A percentile compares a stretch with the other conserved stretches of the same genome.
phyloP scores from a whole-genome alignment of 2,329 filamentous ascomycete genomes.

The Aspergillus fischeri region DNA sequence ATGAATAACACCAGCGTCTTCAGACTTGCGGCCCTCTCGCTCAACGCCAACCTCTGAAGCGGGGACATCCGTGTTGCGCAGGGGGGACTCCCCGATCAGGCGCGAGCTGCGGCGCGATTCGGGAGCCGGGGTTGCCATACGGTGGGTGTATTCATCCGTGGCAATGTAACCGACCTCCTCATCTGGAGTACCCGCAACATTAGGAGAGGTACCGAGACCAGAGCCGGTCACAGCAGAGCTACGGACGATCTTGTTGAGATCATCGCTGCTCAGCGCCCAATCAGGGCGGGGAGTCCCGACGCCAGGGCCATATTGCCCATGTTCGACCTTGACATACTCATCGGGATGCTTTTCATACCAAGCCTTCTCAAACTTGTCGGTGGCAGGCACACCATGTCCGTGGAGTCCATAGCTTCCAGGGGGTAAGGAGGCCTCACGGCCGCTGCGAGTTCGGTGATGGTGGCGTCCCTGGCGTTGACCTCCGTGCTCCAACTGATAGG shows the following conservation, averaged over 20 bases:
- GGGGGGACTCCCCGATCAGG: slow-evolving; percentile 48
- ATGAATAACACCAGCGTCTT: slow-evolving; percentile 58
- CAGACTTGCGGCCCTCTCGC: slow-evolving; percentile 7
- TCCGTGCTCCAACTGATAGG: slow-evolving; percentile 46
- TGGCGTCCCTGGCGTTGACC: slow-evolving; percentile 47
- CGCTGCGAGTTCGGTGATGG: slow-evolving; percentile 69
- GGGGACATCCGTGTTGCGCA: slow-evolving; percentile 49
- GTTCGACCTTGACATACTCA: slow-evolving; percentile 67
- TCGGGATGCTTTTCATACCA: slow-evolving; percentile 95
- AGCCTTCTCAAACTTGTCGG: slow-evolving; percentile 81
- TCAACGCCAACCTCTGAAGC: slow-evolving; percentile 33
- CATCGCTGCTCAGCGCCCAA: slow-evolving; percentile 82
- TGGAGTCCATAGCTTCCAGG: slow-evolving; percentile 92
- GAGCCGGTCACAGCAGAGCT: slow-evolving; percentile 55
- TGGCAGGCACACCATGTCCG: slow-evolving; percentile 71
- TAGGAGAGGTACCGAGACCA: slow-evolving; percentile 55
- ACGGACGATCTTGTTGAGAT: slow-evolving; percentile 84
- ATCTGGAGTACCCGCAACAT: slow-evolving; percentile 70
- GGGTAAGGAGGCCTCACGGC: slow-evolving; percentile 65
- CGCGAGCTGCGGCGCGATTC: slow-evolving; percentile 41
- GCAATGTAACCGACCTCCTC: slow-evolving; percentile 89
- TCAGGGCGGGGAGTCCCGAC: slow-evolving; percentile 61
- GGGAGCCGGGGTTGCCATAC: slow-evolving; percentile 63
- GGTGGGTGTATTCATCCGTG: slow-evolving; percentile 75
- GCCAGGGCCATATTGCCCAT: slow-evolving; percentile 58